Evolutionary conservation across 495 filamentous ascomycete species (phyloP).

Genomic region (Podospora pseudoanserina): DNA sequence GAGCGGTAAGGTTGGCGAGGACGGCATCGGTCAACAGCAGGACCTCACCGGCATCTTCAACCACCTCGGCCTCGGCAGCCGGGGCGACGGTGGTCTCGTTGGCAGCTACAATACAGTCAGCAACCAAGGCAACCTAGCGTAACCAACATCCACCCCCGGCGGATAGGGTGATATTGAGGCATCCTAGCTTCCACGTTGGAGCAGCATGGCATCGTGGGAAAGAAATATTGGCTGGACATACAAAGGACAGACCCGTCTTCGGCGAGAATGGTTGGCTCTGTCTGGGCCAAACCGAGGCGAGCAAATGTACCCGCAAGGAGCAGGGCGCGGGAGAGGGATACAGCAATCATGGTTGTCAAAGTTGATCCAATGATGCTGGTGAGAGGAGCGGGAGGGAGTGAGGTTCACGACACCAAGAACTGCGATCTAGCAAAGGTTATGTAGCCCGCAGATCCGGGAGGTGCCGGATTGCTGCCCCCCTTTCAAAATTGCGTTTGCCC

Average conservation of each 20-base stretch:
- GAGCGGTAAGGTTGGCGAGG: constrained; percentile 21
- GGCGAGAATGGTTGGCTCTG: constrained; percentile 4
- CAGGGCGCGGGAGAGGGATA: constrained; percentile 15
- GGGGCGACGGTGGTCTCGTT: constrained; percentile 19
- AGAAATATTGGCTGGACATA: not conserved
- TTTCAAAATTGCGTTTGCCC: constrained; percentile 11
- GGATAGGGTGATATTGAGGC: no score
- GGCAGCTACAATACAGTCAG: constrained; percentile 11
- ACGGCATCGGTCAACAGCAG: constrained; percentile 19
- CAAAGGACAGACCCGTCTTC: constrained; percentile 9
- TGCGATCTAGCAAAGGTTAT: constrained; percentile 11
- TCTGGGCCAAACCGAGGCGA: constrained; percentile 11
- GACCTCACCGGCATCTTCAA: not conserved
- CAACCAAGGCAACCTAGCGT: not conserved
- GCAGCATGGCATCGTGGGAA: not conserved
- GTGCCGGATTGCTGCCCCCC: not conserved
- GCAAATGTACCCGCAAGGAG: constrained; percentile 15
- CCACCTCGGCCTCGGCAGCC: constrained; percentile 1
- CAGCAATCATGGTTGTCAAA: constrained; percentile 14
- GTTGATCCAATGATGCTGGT: not conserved
- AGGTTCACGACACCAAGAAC: constrained; percentile 6
- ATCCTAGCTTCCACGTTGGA: not conserved
- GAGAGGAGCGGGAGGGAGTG: not conserved
- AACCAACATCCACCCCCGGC: not conserved
- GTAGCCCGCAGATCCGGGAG: constrained; percentile 2